A percentile compares a stretch with the other conserved stretches of the same genome.
Evolutionary conservation across 371 early-diverging fungal genomes (phyloP).

Genomic region (Rhizopus stolonifer): DNA sequence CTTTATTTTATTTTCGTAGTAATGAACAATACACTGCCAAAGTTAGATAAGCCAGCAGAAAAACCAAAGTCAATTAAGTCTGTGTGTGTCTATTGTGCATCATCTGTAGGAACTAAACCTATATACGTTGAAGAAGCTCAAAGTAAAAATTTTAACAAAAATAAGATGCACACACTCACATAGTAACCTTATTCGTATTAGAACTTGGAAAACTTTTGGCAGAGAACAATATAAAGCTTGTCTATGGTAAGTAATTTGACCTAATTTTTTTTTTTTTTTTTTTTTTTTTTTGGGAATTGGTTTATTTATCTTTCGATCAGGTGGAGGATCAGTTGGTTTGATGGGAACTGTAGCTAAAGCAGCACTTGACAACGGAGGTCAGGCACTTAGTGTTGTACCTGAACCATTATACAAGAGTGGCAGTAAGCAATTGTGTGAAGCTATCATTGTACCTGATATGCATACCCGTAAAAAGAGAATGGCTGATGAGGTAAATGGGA

Average conservation of each 20-base stretch:
- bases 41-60: neutral
- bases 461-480: conserved; percentile 79
- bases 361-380: conserved; percentile 55
- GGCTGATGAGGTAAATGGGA: conserved; percentile 52
- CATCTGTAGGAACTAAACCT: conserved; percentile 53
- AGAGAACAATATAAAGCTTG: conserved; percentile 65
- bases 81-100: conserved; percentile 82
- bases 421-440: conserved; percentile 56
- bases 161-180: neutral
- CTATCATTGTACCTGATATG: conserved; percentile 78
- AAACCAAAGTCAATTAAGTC: conserved; percentile 35
- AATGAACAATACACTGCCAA: neutral
- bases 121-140: conserved; percentile 55
- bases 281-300: neutral
- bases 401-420: conserved; percentile 56
- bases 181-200: conserved; percentile 7
- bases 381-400: conserved; percentile 73
- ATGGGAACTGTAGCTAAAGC: conserved; percentile 82
- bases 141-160: conserved; percentile 35
- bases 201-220: conserved; percentile 66
- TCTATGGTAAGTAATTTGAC: conserved; percentile 76
- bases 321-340: conserved; percentile 76
- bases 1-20: neutral
- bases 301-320: no score
- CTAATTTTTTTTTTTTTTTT: neutral